phyloP scores from a whole-genome alignment of 2,329 filamentous ascomycete genomes.

The Aureobasidium namibiae region DNA sequence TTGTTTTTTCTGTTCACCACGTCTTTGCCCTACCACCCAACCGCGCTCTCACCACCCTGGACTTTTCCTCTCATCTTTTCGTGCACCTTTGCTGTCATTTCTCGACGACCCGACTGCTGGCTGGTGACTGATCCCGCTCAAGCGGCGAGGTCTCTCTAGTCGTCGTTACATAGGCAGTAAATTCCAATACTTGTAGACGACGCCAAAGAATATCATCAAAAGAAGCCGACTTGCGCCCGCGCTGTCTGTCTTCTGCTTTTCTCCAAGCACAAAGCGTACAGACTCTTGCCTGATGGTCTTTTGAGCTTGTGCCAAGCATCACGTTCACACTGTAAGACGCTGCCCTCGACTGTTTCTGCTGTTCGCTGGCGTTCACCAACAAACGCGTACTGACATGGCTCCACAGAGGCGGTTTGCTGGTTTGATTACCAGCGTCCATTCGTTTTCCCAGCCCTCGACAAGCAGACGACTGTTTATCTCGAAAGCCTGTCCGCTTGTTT shows the following conservation, averaged over 20 bases:
- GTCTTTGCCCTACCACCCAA: neutral
- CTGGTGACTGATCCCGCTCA: slow-evolving; percentile 6
- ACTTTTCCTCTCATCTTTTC: neutral
- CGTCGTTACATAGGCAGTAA: slow-evolving; percentile 8
- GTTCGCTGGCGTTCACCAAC: neutral
- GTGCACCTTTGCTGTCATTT: neutral
- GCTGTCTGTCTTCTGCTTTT: neutral
- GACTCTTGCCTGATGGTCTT: neutral
- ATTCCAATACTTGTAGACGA: slow-evolving; percentile 9
- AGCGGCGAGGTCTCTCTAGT: slow-evolving; percentile 1
- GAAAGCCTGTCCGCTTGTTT: neutral
- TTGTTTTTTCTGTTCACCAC: neutral
- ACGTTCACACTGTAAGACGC: slow-evolving; percentile 4
- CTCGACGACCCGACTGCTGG: slow-evolving; percentile 2
- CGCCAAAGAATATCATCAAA: neutral
- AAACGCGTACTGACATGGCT: neutral
- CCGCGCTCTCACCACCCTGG: neutral
- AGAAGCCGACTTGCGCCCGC: neutral
- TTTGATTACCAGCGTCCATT: slow-evolving; percentile 31
- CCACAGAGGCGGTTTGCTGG: slow-evolving; percentile 19
- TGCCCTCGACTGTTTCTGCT: neutral
- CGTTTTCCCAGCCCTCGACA: slow-evolving; percentile 22
- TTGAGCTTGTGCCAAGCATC: slow-evolving; percentile 6
- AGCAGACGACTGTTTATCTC: neutral
- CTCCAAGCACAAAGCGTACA: neutral